A percentile compares a stretch with the other conserved stretches of the same genome.
phyloP scores from a whole-genome alignment of 129 eudicot genomes.

The Logfia minima region DNA sequence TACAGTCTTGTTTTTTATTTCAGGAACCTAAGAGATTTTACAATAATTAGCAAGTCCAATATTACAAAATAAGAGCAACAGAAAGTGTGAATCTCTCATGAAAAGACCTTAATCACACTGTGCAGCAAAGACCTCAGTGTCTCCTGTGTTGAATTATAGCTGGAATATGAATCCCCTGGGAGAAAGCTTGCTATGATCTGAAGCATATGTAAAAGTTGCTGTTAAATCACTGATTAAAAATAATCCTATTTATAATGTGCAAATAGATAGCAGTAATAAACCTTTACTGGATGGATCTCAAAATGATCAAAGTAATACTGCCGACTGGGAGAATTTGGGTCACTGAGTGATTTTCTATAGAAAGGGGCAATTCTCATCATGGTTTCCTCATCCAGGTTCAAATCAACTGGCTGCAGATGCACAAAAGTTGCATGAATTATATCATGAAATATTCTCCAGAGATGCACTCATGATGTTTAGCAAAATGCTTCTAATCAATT shows the following conservation, averaged over 20 bases:
- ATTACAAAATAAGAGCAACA: background rate
- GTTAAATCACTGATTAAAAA: slow-evolving; percentile 2
- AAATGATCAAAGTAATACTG: slow-evolving; percentile 97
- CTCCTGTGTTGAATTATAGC: slow-evolving; percentile 88
- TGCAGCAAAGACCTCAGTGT: slow-evolving; percentile 84
- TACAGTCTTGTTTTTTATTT: slow-evolving; percentile 63
- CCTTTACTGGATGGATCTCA: slow-evolving; percentile 98
- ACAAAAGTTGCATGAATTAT: slow-evolving; percentile 13
- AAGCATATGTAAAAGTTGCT: slow-evolving; percentile 29
- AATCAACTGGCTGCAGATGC: slow-evolving; percentile 79
- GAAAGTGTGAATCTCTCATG: background rate
- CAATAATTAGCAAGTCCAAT: background rate
- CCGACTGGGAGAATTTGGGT: slow-evolving; percentile 68
- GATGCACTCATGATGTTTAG: background rate
- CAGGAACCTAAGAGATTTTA: slow-evolving; percentile 62
- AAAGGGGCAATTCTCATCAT: slow-evolving; percentile 89
- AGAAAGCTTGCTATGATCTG: slow-evolving; percentile 95
- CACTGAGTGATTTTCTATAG: slow-evolving; percentile 92
- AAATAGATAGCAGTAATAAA: slow-evolving; percentile 24
- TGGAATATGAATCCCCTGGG: slow-evolving; percentile 82
- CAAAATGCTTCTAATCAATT: background rate
- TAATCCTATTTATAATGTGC: background rate
- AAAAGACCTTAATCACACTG: slow-evolving; percentile 70
- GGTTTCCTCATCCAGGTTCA: slow-evolving; percentile 96
- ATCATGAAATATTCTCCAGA: slow-evolving; percentile 2